Percentiles rank a stretch among this genome's conserved stretches.
These are phyloP conservation scores for Daldinia sp. DNA, from an alignment of 2,329 filamentous ascomycete genomes.

Conservation along the genomic window DNA sequence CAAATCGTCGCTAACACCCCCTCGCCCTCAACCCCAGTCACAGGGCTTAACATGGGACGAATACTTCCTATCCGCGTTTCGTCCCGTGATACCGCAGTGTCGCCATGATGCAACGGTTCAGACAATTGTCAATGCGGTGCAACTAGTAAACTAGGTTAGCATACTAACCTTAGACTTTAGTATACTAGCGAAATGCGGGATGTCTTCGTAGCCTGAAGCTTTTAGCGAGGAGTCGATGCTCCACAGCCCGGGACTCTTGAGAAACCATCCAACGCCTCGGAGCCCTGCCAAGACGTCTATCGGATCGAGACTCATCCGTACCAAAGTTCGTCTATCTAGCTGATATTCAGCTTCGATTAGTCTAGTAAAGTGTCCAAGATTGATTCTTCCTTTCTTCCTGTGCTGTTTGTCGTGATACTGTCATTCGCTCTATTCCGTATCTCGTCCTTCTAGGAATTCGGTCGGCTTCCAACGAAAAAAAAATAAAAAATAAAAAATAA, in stretches of 20 bases:
- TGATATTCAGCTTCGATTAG: constrained; percentile 3
- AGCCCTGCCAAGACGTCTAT: constrained; percentile 26
- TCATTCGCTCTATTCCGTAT: not conserved
- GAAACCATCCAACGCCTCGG: constrained; percentile 27
- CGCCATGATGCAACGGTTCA: constrained; percentile 31
- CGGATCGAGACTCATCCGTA: constrained; percentile 17
- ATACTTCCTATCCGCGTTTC: constrained; percentile 26
- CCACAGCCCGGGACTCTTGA: constrained; percentile 13
- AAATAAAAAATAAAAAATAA: too few relatives aligned
- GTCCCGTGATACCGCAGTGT: constrained; percentile 20
- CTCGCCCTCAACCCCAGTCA: not conserved
- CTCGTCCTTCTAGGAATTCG: not conserved
- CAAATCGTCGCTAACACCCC: not conserved
- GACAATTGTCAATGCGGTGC: constrained; percentile 13
- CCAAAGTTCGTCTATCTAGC: constrained; percentile 5
- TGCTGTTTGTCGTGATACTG: not conserved
- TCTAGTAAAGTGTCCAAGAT: constrained; percentile 9
- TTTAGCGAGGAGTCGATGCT: constrained; percentile 14
- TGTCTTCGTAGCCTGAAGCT: constrained; percentile 8
- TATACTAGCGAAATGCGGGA: constrained; percentile 14
- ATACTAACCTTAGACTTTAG: too few relatives aligned
- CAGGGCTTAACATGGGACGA: constrained; percentile 22
- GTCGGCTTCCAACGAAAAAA: constrained; percentile 2
- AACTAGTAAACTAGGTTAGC: too few relatives aligned
- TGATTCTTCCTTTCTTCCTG: constrained; percentile 7